A percentile compares a stretch with the other conserved stretches of the same genome.
Evolutionary conservation across 108 stramenopile genomes (phyloP).

Genomic region (Seminavis robusta): DNA sequence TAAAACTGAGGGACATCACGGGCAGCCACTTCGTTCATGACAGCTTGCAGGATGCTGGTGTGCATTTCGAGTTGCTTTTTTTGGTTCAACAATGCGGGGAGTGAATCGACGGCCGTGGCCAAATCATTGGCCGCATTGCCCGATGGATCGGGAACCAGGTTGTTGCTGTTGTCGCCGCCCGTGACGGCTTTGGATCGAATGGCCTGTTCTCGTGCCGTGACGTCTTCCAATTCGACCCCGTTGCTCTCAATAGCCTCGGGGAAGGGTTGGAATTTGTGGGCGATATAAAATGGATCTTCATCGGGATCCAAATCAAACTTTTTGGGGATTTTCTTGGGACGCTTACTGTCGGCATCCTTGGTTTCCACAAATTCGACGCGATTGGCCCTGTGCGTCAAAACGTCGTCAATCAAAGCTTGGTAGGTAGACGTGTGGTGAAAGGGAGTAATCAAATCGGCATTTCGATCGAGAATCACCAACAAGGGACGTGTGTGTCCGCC

Average conservation of each 20-base stretch:
- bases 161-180: constrained; percentile 13
- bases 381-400: constrained; percentile 85
- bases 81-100: constrained; percentile 90
- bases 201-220: constrained; percentile 70
- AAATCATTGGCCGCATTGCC: constrained; percentile 50
- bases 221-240: constrained; percentile 90
- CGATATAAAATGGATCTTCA: constrained; percentile 77
- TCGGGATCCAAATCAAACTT: constrained; percentile 95
- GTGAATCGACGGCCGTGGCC: constrained; percentile 89
- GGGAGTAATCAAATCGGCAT: constrained; percentile 89
- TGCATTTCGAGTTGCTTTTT: constrained; percentile 96
- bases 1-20: constrained; percentile 96
- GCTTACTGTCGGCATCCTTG: constrained; percentile 28
- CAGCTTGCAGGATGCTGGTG: constrained; percentile 94
- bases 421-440: constrained; percentile 93
- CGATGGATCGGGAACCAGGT: constrained; percentile 25
- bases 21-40: constrained; percentile 95
- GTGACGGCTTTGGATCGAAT: constrained; percentile 64
- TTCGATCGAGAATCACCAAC: constrained; percentile 94
- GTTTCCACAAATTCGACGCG: constrained; percentile 84
- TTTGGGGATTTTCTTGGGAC: constrained; percentile 61
- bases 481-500: constrained; percentile 73
- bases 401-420: constrained; percentile 95
- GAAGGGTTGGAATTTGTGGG: constrained; percentile 93
- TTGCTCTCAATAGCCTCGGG: constrained; percentile 97